Base-by-base conservation (phyloP, 225 moss, liverwort and hornwort genomes). In the Polytrichum commune region DNA sequence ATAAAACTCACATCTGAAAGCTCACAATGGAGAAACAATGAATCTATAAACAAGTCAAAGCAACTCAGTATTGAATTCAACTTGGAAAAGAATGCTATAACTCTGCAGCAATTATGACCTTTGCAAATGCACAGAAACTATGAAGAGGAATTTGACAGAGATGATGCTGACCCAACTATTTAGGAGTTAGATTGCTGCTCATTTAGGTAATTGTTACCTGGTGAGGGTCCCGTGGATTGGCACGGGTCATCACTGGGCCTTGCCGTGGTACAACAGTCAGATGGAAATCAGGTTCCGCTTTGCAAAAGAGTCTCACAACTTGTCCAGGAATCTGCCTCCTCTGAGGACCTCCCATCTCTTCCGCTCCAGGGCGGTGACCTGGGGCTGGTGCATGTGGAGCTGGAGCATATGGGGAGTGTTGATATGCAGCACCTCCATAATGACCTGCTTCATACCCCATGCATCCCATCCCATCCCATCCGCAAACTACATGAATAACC, bases 201-300 rank as follows among this genome's bases (percentile, higher is more conserved):
- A 3, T 46, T 9, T 46, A 16, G 46, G 46, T 46, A 16, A 3
- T 16, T 4, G 46, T 53, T 22, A 92, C 95, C 92, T 95, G 95
- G 69, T 78, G 55, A 6, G 87, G 84, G 64, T 95, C 93, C 24
- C 27, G 20, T 8, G 85, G 80, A 75, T 91, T 60, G 0, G 86
- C 83, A 24, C 54, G 79, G 6, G 78, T 79, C 78, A 95, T 74
- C 19, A 91, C 85, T 1, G 90, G 88, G 19, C 87, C 87, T 27
- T 78, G 75, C 5, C 82, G 66, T 23, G 89, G 83, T 1, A 70
- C 73, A 28, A 89, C 77, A 65, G 82, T 78, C 1, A 95, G 73
- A 68, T 81, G 84, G 73, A 76, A 93, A 29, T 87, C 66, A 3
- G 78, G 69, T 26, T 77, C 72, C 30, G 86, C 91, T 72, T 91